These are phyloP conservation scores for Malbranchea cinnamomea DNA, from an alignment of 2,329 filamentous ascomycete genomes.

Conservation along the genomic window DNA sequence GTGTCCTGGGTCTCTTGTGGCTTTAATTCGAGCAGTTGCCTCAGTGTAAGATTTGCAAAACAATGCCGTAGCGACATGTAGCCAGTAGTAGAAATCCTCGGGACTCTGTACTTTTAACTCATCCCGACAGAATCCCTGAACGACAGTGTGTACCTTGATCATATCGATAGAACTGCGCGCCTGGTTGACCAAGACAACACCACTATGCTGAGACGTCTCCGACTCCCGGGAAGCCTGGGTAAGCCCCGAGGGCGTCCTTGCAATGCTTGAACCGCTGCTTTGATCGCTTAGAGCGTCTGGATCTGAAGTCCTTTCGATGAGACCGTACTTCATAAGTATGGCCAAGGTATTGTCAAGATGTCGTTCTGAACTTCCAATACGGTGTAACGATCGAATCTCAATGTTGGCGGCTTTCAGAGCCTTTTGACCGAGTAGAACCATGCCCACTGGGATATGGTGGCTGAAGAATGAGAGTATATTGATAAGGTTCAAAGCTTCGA, in stretches of 20 bases:
- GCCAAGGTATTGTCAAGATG: slow-evolving; percentile 33
- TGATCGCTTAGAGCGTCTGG: slow-evolving; percentile 14
- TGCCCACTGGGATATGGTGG: slow-evolving; percentile 50
- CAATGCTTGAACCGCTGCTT: background rate
- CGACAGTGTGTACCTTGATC: slow-evolving; percentile 33
- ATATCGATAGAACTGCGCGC: slow-evolving; percentile 26
- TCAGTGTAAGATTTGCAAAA: slow-evolving; percentile 28
- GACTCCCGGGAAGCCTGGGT: background rate
- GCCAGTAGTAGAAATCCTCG: slow-evolving; percentile 28
- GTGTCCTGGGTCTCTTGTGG: slow-evolving; percentile 22
- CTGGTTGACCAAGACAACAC: background rate
- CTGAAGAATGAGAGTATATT: slow-evolving; percentile 51
- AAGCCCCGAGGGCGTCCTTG: slow-evolving; percentile 2
- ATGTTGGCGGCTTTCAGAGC: slow-evolving; percentile 14
- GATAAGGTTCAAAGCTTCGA: slow-evolving; percentile 49
- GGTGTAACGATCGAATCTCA: slow-evolving; percentile 16
- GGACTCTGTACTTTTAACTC: slow-evolving; percentile 24
- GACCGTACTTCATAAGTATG: slow-evolving; percentile 30
- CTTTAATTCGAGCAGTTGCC: slow-evolving; percentile 26
- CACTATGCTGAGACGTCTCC: too few species aligned
- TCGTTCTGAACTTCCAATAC: slow-evolving; percentile 13
- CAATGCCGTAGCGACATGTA: slow-evolving; percentile 27
- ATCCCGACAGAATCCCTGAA: slow-evolving; percentile 33
- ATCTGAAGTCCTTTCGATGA: slow-evolving; percentile 28
- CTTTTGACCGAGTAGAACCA: slow-evolving; percentile 41